Conservation (phyloP, 2,329 filamentous ascomycete species). For the Hypoxylon sp. region DNA sequence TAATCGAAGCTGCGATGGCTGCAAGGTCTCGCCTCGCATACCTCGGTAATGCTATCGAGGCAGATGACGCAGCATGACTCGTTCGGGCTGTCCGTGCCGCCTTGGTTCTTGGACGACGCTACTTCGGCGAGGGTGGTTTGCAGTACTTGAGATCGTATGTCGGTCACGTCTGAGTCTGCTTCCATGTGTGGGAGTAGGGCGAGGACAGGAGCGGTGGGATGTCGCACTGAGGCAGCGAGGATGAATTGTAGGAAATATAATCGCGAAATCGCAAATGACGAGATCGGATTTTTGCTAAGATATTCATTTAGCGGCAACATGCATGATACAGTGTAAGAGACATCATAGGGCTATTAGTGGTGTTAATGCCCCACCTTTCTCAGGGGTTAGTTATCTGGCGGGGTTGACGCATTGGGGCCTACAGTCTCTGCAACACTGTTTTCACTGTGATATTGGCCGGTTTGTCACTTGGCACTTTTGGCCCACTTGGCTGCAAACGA, state of each 20-base stretch:
- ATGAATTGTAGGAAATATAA: too few relatives aligned
- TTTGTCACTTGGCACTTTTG: too few relatives aligned
- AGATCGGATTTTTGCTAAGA: neutral
- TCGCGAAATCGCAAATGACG: neutral
- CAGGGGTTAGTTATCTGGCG: too few relatives aligned
- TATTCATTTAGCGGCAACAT: neutral
- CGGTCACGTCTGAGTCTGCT: constrained; percentile 38
- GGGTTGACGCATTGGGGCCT: too few relatives aligned
- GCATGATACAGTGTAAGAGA: neutral
- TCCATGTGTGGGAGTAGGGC: constrained; percentile 41
- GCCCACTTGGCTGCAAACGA: too few relatives aligned
- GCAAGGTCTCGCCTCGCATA: constrained; percentile 78
- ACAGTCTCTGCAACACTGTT: too few relatives aligned
- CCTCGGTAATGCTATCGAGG: constrained; percentile 76
- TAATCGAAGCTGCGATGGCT: constrained; percentile 85
- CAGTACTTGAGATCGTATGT: constrained; percentile 54
- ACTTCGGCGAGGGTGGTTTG: constrained; percentile 55
- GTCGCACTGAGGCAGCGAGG: neutral
- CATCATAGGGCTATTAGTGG: too few relatives aligned
- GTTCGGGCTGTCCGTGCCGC: constrained; percentile 42
- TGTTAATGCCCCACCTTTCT: too few relatives aligned
- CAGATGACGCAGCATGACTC: constrained; percentile 82
- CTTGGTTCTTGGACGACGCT: constrained; percentile 43
- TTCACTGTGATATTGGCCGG: too few relatives aligned
- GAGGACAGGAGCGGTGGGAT: neutral